Percentiles rank a stretch among this genome's conserved stretches.
These are phyloP conservation scores for Zopfia rhizophila DNA, from an alignment of 2,329 filamentous ascomycete species.

Conservation along the genomic window DNA sequence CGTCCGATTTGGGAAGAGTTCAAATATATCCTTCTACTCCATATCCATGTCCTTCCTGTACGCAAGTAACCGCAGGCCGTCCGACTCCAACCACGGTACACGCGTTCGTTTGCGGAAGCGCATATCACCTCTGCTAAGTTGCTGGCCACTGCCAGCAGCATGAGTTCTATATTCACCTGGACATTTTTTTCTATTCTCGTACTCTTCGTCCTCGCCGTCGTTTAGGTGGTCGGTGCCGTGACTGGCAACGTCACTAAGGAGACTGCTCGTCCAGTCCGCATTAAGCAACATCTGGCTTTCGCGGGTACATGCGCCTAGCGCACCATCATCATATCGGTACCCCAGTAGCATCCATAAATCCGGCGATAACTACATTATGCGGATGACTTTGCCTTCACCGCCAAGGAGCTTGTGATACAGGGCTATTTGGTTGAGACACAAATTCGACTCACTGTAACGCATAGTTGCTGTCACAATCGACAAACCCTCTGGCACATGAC, in stretches of 20 bases:
- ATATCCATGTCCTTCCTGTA: too few species aligned
- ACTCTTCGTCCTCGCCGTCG: constrained; percentile 17
- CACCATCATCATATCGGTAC: constrained; percentile 16
- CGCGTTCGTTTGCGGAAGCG: too few species aligned
- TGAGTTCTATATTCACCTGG: constrained; percentile 12
- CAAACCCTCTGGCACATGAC: constrained; percentile 14
- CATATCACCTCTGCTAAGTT: too few species aligned
- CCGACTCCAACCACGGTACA: too few species aligned
- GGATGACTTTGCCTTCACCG: constrained; percentile 20
- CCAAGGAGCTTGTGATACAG: constrained; percentile 15
- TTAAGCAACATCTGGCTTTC: constrained; percentile 16
- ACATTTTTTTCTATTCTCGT: constrained; percentile 16
- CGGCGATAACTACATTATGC: constrained; percentile 14
- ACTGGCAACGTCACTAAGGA: constrained; percentile 15
- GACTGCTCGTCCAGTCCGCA: constrained; percentile 17
- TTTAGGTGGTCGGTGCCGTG: constrained; percentile 20
- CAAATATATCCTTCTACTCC: too few species aligned
- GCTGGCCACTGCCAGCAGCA: too few species aligned
- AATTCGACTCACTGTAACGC: constrained; percentile 16
- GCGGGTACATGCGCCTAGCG: constrained; percentile 12
- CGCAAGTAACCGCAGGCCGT: too few species aligned
- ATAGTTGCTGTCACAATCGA: constrained; percentile 22
- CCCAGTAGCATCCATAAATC: constrained; percentile 24
- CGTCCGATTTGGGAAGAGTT: too few species aligned
- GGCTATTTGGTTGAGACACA: constrained; percentile 9